phyloP scores from a whole-genome alignment of 805 yeast genomes.

The Yamadazyma scolyti region DNA sequence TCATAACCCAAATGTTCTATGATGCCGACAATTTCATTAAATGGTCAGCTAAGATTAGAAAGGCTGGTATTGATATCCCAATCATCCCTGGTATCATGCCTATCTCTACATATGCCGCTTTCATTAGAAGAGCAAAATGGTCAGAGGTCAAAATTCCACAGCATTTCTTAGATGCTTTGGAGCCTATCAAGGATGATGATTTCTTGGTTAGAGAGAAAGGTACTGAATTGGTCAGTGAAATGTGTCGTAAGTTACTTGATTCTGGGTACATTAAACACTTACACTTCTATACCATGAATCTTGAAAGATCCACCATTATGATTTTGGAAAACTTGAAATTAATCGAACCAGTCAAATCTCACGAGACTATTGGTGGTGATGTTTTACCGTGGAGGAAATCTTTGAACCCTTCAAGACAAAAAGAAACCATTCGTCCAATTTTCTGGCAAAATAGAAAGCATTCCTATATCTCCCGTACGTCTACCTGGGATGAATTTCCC shows the following conservation, averaged over 20 bases:
- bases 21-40: conserved; percentile 79
- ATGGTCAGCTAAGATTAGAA: conserved; percentile 76
- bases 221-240: conserved; percentile 71
- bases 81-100: conserved; percentile 99
- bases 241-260: conserved; percentile 72
- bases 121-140: conserved; percentile 93
- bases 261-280: conserved; percentile 78
- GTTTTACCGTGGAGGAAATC: conserved; percentile 89
- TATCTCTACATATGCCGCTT: conserved; percentile 89
- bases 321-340: conserved; percentile 72
- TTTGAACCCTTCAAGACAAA: conserved; percentile 70
- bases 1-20: conserved; percentile 96
- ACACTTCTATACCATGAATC: conserved; percentile 96
- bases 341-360: conserved; percentile 39
- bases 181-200: conserved; percentile 88
- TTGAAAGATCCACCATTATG: conserved; percentile 89
- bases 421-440: conserved; percentile 87
- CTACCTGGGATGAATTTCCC: conserved; percentile 97
- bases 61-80: conserved; percentile 73
- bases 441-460: conserved; percentile 95
- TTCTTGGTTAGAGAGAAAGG: conserved; percentile 83
- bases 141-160: conserved; percentile 80
- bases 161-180: conserved; percentile 63
- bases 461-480: conserved; percentile 83
- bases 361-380: conserved; percentile 36